phyloP scores from a whole-genome alignment of 495 filamentous ascomycete species.

The Annulohypoxylon bovei region DNA sequence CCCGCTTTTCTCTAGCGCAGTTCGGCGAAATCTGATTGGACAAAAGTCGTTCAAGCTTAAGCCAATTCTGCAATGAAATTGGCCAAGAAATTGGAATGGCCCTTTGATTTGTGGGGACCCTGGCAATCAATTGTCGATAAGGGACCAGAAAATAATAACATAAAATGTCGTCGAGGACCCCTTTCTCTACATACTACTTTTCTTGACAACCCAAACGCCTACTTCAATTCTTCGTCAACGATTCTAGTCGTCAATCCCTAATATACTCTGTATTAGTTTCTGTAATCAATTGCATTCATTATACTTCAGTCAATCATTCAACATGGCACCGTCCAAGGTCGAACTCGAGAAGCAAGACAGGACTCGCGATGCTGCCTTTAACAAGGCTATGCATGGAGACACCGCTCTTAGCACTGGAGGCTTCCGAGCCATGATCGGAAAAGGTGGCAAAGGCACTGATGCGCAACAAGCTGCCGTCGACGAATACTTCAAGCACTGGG shows the following conservation, averaged over 20 bases:
- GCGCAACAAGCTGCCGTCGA: conserved; percentile 92
- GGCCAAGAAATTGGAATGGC: conserved; percentile 31
- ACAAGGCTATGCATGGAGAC: conserved; percentile 89
- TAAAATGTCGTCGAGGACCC: conserved; percentile 21
- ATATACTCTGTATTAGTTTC: not conserved
- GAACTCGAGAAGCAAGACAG: conserved; percentile 86
- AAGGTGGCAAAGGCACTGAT: conserved; percentile 82
- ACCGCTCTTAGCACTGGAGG: conserved; percentile 76
- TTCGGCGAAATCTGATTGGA: conserved; percentile 15
- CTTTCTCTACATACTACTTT: conserved; percentile 18
- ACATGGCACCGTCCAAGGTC: conserved; percentile 71
- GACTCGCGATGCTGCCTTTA: conserved; percentile 90
- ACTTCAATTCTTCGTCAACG: not conserved
- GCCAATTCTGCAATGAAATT: conserved; percentile 27
- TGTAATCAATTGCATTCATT: not conserved
- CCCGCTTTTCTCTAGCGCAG: conserved; percentile 31
- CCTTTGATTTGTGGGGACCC: not conserved
- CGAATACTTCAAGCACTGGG: conserved; percentile 99
- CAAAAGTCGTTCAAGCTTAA: conserved; percentile 11
- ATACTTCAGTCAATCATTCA: conserved; percentile 38
- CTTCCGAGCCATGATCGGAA: conserved; percentile 84
- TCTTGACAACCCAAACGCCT: conserved; percentile 8
- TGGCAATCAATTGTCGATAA: conserved; percentile 37
- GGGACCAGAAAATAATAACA: conserved; percentile 35
- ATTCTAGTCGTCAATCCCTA: not conserved